These are phyloP conservation scores for Penicillium psychrosexuale DNA, from an alignment of 2,329 filamentous ascomycete species.

Conservation along the genomic window DNA sequence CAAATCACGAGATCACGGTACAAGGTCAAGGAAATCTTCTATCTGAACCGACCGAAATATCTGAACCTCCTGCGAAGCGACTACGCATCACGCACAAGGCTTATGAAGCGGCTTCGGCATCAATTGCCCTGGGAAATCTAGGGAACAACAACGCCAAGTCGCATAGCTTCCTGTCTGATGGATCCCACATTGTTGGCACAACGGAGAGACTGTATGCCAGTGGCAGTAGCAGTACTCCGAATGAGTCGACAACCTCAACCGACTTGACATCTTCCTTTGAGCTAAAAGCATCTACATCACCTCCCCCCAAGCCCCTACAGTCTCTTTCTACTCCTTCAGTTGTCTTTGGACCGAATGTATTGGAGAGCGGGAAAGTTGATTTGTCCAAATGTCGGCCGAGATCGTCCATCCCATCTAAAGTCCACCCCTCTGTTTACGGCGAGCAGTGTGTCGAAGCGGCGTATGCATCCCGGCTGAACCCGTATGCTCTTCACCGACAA, in stretches of 20 bases:
- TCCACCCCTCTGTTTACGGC: constrained; percentile 77
- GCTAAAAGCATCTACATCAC: constrained; percentile 27
- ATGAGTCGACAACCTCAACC: constrained; percentile 27
- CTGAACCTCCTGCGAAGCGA: constrained; percentile 22
- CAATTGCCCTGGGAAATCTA: neutral
- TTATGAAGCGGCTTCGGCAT: neutral
- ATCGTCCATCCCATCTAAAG: constrained; percentile 75
- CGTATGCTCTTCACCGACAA: constrained; percentile 78
- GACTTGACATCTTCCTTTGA: constrained; percentile 25
- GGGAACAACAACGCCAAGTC: neutral
- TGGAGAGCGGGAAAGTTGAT: constrained; percentile 29
- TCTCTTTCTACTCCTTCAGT: constrained; percentile 14
- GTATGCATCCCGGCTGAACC: constrained; percentile 82
- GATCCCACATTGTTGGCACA: neutral
- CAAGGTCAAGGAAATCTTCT: neutral
- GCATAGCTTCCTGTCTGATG: constrained; percentile 2
- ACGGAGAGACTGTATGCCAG: constrained; percentile 14
- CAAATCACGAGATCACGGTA: constrained; percentile 1
- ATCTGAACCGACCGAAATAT: neutral
- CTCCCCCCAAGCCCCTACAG: constrained; percentile 21
- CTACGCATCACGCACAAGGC: constrained; percentile 13
- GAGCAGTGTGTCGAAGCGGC: constrained; percentile 86
- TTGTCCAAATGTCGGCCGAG: constrained; percentile 62
- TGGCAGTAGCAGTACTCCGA: constrained; percentile 24
- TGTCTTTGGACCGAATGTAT: constrained; percentile 15